phyloP scores from a whole-genome alignment of 225 moss, liverwort and hornwort species.

The Physcomitrium patens region DNA sequence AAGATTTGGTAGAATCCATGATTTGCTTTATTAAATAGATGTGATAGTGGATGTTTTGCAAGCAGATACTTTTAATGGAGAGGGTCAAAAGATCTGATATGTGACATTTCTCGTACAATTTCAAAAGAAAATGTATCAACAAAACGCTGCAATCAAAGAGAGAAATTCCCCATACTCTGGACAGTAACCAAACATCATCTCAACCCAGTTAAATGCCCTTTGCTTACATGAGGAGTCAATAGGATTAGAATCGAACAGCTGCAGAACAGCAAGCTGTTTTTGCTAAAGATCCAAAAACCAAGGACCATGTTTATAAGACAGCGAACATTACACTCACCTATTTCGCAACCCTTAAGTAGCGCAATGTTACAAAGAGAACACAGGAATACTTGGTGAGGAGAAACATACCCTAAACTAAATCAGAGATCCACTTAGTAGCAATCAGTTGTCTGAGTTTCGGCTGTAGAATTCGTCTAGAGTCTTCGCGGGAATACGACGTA shows the following conservation, averaged over 20 bases:
- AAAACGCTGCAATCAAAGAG: too few relatives aligned
- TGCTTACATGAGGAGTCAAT: not conserved
- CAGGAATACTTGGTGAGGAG: not conserved
- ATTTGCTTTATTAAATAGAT: too few relatives aligned
- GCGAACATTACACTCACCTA: slow-evolving; percentile 26
- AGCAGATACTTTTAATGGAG: too few relatives aligned
- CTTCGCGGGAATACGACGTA: slow-evolving; percentile 91
- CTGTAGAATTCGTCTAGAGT: slow-evolving; percentile 88
- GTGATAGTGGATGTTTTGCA: too few relatives aligned
- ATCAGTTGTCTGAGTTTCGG: slow-evolving; percentile 67
- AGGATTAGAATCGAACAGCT: slow-evolving; percentile 17
- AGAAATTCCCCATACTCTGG: too few relatives aligned
- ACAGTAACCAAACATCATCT: too few relatives aligned
- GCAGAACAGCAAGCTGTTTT: not conserved
- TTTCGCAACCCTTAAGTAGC: slow-evolving; percentile 22
- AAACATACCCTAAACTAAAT: slow-evolving; percentile 29
- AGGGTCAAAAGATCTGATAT: too few relatives aligned
- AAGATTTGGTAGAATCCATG: too few relatives aligned
- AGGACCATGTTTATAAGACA: slow-evolving; percentile 21
- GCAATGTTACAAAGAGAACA: slow-evolving; percentile 33
- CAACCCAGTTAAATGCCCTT: too few relatives aligned
- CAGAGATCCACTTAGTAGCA: not conserved
- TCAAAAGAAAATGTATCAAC: too few relatives aligned
- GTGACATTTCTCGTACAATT: too few relatives aligned
- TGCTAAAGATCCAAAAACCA: slow-evolving; percentile 11